phyloP scores from a whole-genome alignment of 106 monocot species.

The Xerophyta viscosa region DNA sequence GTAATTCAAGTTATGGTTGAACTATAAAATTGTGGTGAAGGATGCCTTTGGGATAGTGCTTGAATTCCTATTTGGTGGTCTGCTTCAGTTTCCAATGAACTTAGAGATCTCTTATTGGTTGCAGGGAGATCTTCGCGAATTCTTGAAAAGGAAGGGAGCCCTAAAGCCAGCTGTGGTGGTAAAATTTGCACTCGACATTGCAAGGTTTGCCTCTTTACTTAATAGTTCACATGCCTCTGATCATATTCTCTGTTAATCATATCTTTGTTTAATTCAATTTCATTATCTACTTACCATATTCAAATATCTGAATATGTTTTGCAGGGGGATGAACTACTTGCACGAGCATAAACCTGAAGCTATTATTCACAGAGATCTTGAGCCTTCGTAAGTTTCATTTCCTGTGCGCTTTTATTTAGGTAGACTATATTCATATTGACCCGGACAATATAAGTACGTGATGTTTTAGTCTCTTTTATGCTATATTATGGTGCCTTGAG shows the following conservation, averaged over 20 bases:
- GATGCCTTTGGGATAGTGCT: too few relatives aligned
- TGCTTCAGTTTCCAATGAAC: background rate
- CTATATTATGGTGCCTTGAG: too few relatives aligned
- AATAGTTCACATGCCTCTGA: background rate
- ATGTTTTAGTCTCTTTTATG: too few relatives aligned
- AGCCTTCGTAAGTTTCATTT: conserved; percentile 70
- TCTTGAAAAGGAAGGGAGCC: conserved; percentile 58
- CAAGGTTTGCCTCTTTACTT: conserved; percentile 44
- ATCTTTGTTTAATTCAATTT: background rate
- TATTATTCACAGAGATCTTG: conserved; percentile 97
- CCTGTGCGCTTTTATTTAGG: background rate
- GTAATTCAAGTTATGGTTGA: too few relatives aligned
- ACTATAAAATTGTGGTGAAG: too few relatives aligned
- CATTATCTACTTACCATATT: background rate
- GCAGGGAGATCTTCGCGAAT: conserved; percentile 75
- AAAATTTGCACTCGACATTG: conserved; percentile 86
- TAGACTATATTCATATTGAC: too few relatives aligned
- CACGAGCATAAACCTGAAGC: conserved; percentile 96
- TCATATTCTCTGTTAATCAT: background rate
- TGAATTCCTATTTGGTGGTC: background rate
- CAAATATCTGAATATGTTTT: conserved; percentile 2
- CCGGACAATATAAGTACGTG: too few relatives aligned
- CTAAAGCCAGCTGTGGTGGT: conserved; percentile 61
- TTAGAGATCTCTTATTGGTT: conserved; percentile 2
- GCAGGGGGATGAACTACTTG: conserved; percentile 93